Base-by-base conservation (phyloP, 169 alveolate genomes). In the Plasmodium vinckei region DNA sequence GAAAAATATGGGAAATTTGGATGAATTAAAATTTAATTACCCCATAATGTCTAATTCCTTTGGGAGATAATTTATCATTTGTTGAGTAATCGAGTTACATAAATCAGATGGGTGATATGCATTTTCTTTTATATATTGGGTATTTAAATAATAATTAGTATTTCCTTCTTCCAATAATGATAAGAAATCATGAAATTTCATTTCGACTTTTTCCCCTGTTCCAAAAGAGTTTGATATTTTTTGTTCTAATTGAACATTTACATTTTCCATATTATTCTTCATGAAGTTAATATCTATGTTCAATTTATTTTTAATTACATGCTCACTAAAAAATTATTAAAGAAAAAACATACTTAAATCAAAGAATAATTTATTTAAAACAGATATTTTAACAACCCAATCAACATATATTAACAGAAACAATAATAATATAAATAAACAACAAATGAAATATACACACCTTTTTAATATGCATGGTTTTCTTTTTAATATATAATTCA, bases 91-190 rank as follows among this genome's bases (percentile, higher is more conserved):
- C 21, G 84, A 47, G 73, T 82, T 82, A 19, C 90, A 82, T n/a
- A 82, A 67, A 47, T 82, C 90, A 67, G 77, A 23, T 46, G 90
- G 90, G 46, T 7, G 23, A 65, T 82, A 82, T 4, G 84, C 56
- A 82, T 56, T 82, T 67, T 82, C 90, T 82, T 82, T 82, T 82
- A 82, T 68, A 42, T 82, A 82, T 47, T 82, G 90, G 5, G 90
- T 82, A 82, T 82, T 82, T 44, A 82, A 82, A 59, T 82, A 82
- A 49, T 82, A 82, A 27, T 82, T 64, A n/a, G 61, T 82, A 65
- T 82, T 65, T 67, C 90, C 90, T 82, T 59, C 65, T 60, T 82
- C 90, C 54, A 82, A 39, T 82, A 82, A 67, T 65, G 90, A 67
- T 61, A 82, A 56, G 51, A 82, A 82, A 9, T 82, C 73, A 67